Percentiles rank a stretch among this genome's conserved stretches.
Evolutionary conservation across 2,329 filamentous ascomycete genomes (phyloP).

Genomic region (Cryoendolithus antarcticus): DNA sequence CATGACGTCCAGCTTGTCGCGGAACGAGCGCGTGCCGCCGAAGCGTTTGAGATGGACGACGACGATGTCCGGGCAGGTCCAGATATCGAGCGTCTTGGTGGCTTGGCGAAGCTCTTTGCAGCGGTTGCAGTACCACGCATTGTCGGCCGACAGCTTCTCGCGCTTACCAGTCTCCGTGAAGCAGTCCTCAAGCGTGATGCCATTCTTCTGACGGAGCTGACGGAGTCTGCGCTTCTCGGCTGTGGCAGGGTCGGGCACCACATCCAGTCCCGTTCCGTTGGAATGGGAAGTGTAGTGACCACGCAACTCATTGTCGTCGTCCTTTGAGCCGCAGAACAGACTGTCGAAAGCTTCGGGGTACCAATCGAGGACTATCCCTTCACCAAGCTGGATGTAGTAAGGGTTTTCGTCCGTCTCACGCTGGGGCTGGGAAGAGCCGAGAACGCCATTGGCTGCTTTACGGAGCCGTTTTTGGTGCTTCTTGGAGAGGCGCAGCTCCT

Average conservation of each 20-base stretch:
- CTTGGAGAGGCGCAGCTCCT: not conserved
- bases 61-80: conserved; percentile 91
- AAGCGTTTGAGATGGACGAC: conserved; percentile 94
- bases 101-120: conserved; percentile 90
- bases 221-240: conserved; percentile 51
- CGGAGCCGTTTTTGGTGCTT: too few relatives aligned
- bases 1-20: conserved; percentile 82
- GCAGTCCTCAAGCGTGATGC: conserved; percentile 79
- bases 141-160: conserved; percentile 85
- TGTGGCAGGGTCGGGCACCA: conserved; percentile 44
- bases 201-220: conserved; percentile 54
- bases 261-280: conserved; percentile 48
- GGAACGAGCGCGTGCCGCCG: conserved; percentile 65
- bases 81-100: conserved; percentile 92
- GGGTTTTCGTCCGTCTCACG: conserved; percentile 13
- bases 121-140: conserved; percentile 93
- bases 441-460: not conserved
- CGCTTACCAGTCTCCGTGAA: conserved; percentile 89
- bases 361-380: conserved; percentile 85
- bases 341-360: conserved; percentile 53
- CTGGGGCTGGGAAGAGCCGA: conserved; percentile 3
- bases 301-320: conserved; percentile 38
- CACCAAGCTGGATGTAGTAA: conserved; percentile 56
- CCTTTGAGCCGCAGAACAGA: conserved; percentile 46
- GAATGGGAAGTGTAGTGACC: conserved; percentile 41